phyloP scores from a whole-genome alignment of 2,329 filamentous ascomycete species.

The Sporothrix mexicana region DNA sequence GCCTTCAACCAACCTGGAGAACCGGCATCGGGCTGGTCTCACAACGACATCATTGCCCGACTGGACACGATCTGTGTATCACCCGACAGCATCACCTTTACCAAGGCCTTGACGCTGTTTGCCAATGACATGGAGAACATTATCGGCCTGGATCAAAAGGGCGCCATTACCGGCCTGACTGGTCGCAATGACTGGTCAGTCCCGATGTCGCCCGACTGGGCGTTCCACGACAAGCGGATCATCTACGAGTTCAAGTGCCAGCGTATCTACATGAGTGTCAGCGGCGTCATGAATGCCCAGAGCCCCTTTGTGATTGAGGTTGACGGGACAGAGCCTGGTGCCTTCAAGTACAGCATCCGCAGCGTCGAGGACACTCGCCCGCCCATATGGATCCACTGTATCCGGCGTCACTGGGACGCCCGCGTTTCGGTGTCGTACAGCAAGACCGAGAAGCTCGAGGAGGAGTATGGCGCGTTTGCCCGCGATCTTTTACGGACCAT shows the following conservation, averaged over 20 bases:
- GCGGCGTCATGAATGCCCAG: neutral
- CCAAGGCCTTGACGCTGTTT: conserved; percentile 42
- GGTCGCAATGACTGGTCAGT: neutral
- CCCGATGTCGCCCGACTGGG: conserved; percentile 24
- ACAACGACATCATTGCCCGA: conserved; percentile 31
- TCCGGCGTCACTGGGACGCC: conserved; percentile 44
- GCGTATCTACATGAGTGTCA: conserved; percentile 1
- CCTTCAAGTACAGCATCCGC: conserved; percentile 41
- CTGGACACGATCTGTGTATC: conserved; percentile 36
- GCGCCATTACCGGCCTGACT: neutral
- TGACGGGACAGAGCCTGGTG: conserved; percentile 32
- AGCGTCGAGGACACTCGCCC: conserved; percentile 33
- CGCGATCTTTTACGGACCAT: conserved; percentile 40
- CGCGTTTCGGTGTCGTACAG: conserved; percentile 40
- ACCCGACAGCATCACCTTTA: conserved; percentile 40
- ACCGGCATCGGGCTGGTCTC: conserved; percentile 40
- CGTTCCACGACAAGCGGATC: conserved; percentile 35
- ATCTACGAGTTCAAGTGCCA: conserved; percentile 41
- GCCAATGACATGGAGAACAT: conserved; percentile 38
- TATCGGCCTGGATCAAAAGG: conserved; percentile 3
- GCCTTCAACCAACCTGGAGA: conserved; percentile 39
- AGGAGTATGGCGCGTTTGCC: conserved; percentile 40
- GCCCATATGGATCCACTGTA: conserved; percentile 43
- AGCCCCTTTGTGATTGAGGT: conserved; percentile 40
- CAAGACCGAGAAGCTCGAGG: conserved; percentile 37